Evolutionary conservation across 257 asterid species (phyloP), one percentile per base, ranked within the genome.

Genomic region (Nicotiana obtusifolia): DNA sequence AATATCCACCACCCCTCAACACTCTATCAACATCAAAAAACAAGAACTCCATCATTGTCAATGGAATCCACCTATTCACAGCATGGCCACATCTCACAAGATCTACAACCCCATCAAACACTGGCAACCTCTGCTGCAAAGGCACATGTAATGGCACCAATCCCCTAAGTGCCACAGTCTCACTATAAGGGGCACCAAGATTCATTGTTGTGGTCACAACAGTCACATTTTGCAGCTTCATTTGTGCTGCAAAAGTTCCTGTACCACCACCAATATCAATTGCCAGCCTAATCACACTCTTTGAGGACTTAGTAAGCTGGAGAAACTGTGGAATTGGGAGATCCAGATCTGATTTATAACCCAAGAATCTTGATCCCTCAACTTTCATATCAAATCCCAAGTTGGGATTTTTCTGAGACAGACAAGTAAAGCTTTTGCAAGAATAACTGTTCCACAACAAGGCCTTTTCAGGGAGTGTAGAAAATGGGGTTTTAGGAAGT

Each of bases 41-140:
- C 93, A 95, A 82, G 86, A 95, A 95, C 81, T 95, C 98, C 97
- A 95, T 87, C 10, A 89, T 80, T 0, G 88, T 84, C 9, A 87
- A 35, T 1, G 98, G 98, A 59, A 95, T 95, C 99, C 99, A 95
- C 87, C 98, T 88, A 87, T 94, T 95, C 30, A 95, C 92, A 10
- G 93, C 98, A 83, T 88, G 96, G 49, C 98, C 97, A 84, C 97
- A 95, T 78, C 97, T 90, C 81, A 95, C 97, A 30, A 95, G 95
- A 91, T 95, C 98, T 91, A 92, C 59, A 17, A 88, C 95, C 80
- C 97, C 97, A 69, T 95, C 97, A 56, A 95, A 95, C 85, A 95
- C 90, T 24, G 99, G 98, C 83, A 95, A 80, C 87, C 99, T 84
- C 93, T 95, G 99, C 92, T 92, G 98, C 92, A 95, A 77, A 16